Evolutionary conservation across 106 monocot species (phyloP).

Genomic region (Acanthochlamys bracteata): DNA sequence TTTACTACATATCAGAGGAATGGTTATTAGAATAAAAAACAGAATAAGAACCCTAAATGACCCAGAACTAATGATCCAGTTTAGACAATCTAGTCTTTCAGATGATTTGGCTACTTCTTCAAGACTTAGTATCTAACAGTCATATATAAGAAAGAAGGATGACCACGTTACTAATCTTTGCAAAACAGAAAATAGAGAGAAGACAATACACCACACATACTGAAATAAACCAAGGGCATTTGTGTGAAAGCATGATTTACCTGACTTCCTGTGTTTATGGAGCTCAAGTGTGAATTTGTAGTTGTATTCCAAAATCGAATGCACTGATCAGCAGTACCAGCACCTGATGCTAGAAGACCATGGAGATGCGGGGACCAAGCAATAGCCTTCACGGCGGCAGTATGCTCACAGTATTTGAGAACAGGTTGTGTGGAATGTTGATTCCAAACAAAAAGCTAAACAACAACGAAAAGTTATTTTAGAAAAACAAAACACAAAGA

Average conservation of each 20-base stretch:
- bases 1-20: too few relatives aligned
- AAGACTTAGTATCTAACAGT: too few relatives aligned
- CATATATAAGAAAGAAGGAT: too few relatives aligned
- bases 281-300: constrained; percentile 71
- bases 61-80: too few relatives aligned
- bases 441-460: constrained; percentile 97
- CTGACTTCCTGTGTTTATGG: constrained; percentile 97
- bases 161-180: too few relatives aligned
- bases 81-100: too few relatives aligned
- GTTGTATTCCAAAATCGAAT: constrained; percentile 98
- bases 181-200: too few relatives aligned
- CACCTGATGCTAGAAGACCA: constrained; percentile 94
- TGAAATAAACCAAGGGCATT: background rate
- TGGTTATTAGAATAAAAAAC: too few relatives aligned
- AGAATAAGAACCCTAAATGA: too few relatives aligned
- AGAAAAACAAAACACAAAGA: background rate
- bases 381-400: constrained; percentile 98
- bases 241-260: constrained; percentile 18
- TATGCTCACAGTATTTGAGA: constrained; percentile 89
- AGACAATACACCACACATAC: background rate
- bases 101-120: too few relatives aligned
- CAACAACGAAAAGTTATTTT: background rate
- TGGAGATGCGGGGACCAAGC: constrained; percentile 98
- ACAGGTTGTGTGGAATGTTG: constrained; percentile 78
- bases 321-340: constrained; percentile 96